Evolutionary conservation across 129 eudicot genomes (phyloP), one percentile per base, ranked within the genome.

Genomic region (Helichrysum umbraculigerum): DNA sequence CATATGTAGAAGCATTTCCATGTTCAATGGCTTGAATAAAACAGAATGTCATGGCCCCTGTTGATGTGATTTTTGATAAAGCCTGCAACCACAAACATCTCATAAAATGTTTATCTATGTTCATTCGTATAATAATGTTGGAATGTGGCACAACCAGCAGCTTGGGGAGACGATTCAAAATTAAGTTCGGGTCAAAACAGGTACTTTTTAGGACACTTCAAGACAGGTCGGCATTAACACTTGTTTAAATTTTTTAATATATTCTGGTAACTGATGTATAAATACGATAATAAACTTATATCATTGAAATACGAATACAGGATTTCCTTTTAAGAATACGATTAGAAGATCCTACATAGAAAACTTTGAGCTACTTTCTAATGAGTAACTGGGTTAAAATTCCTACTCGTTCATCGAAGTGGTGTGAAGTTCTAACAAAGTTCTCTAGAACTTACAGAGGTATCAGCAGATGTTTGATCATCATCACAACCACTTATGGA

Each of bases 401-500:
- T 35, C 29, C 50, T 2, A 33, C 29, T 6, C 22, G 51, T 52
- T 11, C 5, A 61, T 35, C 70, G 21, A 25, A 14, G 22, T 34
- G 29, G 70, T 58, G 21, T 47, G 15, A 35, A 66, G 73, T 28
- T 63, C 3, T 7, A 25, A 68, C 35, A 20, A 30, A 28, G 47
- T 47, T 81, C 33, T 73, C 16, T 76, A 42, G 33, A 8, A 82
- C 92, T 81, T 51, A 89, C 96, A 60, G 88, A 75, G 5, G 92
- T 87, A 76, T 89, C 92, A 17, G 71, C 82, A 57, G 92, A 81
- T 37, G 71, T 57, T 77, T 89, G 92, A 85, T 89, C 85, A 79
- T 89, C 92, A 57, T 85, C 90, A 83, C 92, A 89, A 21, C 92
- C 92, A 57, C 87, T 87, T 37, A 89, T 41, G 34, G 92, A 89